Conservation (phyloP, 2,329 filamentous ascomycete species). For the Diaporthe eres region DNA sequence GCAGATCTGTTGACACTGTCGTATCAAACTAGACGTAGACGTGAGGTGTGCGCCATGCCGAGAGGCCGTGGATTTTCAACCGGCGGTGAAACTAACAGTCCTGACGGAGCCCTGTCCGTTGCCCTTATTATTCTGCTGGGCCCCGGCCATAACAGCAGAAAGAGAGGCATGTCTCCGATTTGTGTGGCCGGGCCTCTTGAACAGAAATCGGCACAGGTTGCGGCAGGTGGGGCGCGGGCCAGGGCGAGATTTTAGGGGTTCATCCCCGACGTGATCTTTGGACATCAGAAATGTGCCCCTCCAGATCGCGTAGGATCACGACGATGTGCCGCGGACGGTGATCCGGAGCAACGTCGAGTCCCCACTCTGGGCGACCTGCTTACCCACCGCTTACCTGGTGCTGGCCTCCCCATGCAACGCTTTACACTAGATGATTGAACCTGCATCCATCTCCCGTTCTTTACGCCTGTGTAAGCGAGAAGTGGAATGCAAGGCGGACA, state of each 20-base stretch:
- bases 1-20: background rate
- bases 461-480: background rate
- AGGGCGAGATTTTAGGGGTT: conserved; percentile 13
- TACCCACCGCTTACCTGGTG: conserved; percentile 14
- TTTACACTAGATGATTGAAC: background rate
- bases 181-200: conserved; percentile 4
- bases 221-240: conserved; percentile 1
- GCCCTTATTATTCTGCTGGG: background rate
- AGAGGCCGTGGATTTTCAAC: background rate
- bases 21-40: background rate
- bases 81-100: background rate
- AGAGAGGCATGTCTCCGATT: conserved; percentile 18
- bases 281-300: conserved; percentile 14
- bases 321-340: background rate
- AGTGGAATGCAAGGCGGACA: background rate
- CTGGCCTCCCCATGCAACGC: background rate
- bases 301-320: conserved; percentile 27
- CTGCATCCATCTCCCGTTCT: background rate
- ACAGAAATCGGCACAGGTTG: conserved; percentile 19
- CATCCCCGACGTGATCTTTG: conserved; percentile 13
- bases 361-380: conserved; percentile 15
- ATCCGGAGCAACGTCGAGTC: conserved; percentile 9
- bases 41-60: background rate
- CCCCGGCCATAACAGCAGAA: background rate
- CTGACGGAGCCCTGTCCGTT: background rate